Evolutionary conservation across 1,139 yeast species (phyloP).

Genomic region (Suhomyces wounanorum): DNA sequence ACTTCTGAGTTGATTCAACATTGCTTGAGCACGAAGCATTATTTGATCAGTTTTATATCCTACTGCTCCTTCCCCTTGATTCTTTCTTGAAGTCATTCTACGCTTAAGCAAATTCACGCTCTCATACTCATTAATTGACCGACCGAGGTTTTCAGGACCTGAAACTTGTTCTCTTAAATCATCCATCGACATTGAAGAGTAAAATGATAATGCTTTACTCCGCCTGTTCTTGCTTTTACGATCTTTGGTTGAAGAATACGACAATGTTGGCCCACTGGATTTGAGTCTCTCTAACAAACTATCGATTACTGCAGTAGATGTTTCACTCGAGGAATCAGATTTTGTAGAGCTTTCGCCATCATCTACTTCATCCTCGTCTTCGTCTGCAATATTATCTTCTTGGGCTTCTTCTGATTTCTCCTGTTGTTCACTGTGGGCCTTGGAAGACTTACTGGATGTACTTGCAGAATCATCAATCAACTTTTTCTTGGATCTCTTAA

Average conservation of each 20-base stretch:
- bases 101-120: conserved; percentile 43
- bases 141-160: background rate
- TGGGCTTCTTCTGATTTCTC: conserved; percentile 11
- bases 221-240: conserved; percentile 29
- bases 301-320: conserved; percentile 38
- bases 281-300: conserved; percentile 41
- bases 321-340: conserved; percentile 19
- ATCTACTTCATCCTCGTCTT: conserved; percentile 12
- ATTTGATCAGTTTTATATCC: conserved; percentile 28
- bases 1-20: conserved; percentile 40
- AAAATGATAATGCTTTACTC: conserved; percentile 39
- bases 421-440: conserved; percentile 8
- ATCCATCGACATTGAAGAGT: conserved; percentile 33
- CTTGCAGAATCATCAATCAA: background rate
- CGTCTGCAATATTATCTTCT: conserved; percentile 12
- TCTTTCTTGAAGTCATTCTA: conserved; percentile 40
- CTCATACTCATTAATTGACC: conserved; percentile 31
- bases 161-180: conserved; percentile 21
- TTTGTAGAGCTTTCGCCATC: conserved; percentile 10
- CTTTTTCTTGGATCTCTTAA: conserved; percentile 11
- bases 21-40: conserved; percentile 44
- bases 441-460: conserved; percentile 5
- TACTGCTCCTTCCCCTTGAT: conserved; percentile 17
- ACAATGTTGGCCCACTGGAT: conserved; percentile 29
- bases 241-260: conserved; percentile 24